Base-by-base conservation (phyloP, 139 green algal genomes). In the Chlorella sp. region DNA sequence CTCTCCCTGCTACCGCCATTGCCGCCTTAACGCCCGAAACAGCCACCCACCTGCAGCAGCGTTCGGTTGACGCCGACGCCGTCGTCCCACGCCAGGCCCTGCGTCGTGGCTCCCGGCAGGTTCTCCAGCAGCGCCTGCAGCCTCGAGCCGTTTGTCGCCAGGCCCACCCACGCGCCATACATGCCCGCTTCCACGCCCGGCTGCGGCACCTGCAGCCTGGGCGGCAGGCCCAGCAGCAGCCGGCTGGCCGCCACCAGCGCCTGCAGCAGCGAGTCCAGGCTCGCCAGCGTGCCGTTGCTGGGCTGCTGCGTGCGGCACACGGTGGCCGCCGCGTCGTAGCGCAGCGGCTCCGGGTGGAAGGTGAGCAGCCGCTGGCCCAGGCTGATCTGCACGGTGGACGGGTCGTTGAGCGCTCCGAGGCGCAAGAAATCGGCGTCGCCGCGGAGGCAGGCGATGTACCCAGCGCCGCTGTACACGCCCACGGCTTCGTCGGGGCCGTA, bases 121-220 rank as follows among this genome's bases (percentile, higher is more conserved):
- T 30, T 30, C 3, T 67, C 34, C 61, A 67, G 61, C 3, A 67
- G 61, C 23, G 27, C 23, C 61, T 22, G 20, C n/a, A 67, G 61
- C 23, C 6, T 26, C n/a, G 61, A 22, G 61, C 61, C 61, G 2
- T 27, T 27, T 2, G 61, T 30, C n/a, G 23, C 23, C 61, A 67
- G 29, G 23, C 61, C 61, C 61, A 67, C 61, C 61, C 61, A 67
- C 29, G 29, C 61, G 61, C 61, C 61, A 67, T 67, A 67, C 27
- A 30, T 30, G 61, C 61, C 61, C 3, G 61, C 27, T 35, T 27
- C 2, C n/a, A 36, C 27, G 61, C 27, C 29, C n/a, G 3, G 3
- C 2, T 17, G 6, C 17, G 61, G 61, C 27, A 35, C 29, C 22
- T 35, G 29, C 23, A 30, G 61, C 23, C 61, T 34, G 6, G 29